A percentile compares a stretch with the other conserved stretches of the same genome.
Conservation (phyloP, 371 early-diverging fungal genomes). For the Mortierella sp. region DNA sequence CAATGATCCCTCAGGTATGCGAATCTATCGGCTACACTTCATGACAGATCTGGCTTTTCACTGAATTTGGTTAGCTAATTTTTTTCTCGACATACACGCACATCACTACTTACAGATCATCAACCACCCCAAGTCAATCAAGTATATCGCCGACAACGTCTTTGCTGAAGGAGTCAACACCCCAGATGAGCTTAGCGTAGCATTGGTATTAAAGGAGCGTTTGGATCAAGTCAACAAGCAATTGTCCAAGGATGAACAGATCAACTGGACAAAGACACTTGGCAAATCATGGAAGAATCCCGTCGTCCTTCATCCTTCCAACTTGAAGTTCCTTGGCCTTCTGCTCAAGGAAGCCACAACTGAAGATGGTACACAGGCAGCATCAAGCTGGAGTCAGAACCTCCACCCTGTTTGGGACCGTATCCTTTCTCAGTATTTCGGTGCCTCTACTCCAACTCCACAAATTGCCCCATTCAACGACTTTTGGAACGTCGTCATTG, state of each 20-base stretch:
- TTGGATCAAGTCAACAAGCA: slow-evolving; percentile 55
- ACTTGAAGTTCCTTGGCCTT: slow-evolving; percentile 66
- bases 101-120: slow-evolving; percentile 21
- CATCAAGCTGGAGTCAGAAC: slow-evolving; percentile 78
- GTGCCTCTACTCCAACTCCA: slow-evolving; percentile 18
- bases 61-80: no score
- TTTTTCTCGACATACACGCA: background rate
- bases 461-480: slow-evolving; percentile 73
- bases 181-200: slow-evolving; percentile 81
- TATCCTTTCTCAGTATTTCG: slow-evolving; percentile 69
- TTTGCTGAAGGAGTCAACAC: slow-evolving; percentile 71
- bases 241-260: slow-evolving; percentile 43
- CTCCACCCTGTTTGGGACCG: slow-evolving; percentile 87
- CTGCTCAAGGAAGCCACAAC: slow-evolving; percentile 66
- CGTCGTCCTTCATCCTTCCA: slow-evolving; percentile 66
- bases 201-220: slow-evolving; percentile 64
- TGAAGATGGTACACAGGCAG: slow-evolving; percentile 66
- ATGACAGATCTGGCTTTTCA: no score
- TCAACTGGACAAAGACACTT: slow-evolving; percentile 48
- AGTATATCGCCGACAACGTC: slow-evolving; percentile 64
- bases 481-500: slow-evolving; percentile 87
- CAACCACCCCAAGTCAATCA: slow-evolving; percentile 54
- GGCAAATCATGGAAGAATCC: slow-evolving; percentile 65
- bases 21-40: no score
- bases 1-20: slow-evolving; percentile 68